phyloP scores from a whole-genome alignment of 495 filamentous ascomycete species.

The Darksidea phi region DNA sequence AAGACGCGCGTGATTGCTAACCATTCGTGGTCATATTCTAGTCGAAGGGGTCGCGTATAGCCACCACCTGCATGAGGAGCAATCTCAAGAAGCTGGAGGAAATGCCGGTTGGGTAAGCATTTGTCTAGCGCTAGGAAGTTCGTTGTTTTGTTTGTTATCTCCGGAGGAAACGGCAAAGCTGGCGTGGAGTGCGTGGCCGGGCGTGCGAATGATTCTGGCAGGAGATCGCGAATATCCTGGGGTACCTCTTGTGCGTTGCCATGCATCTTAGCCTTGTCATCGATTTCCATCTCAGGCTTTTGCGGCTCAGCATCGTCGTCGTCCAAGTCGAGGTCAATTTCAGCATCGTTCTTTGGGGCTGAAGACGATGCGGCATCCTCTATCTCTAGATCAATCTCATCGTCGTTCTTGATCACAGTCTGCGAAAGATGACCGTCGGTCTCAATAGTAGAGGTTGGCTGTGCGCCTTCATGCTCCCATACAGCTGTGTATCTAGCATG shows the following conservation, averaged over 20 bases:
- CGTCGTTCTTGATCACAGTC: conserved; percentile 27
- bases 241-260: conserved; percentile 45
- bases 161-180: conserved; percentile 40
- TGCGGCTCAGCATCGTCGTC: conserved; percentile 30
- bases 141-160: conserved; percentile 71
- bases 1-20: conserved; percentile 86
- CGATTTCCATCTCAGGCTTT: conserved; percentile 31
- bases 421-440: neutral
- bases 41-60: conserved; percentile 42
- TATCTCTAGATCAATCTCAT: conserved; percentile 40
- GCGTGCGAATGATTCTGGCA: conserved; percentile 63
- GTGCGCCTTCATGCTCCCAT: conserved; percentile 56
- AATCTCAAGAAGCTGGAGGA: conserved; percentile 72
- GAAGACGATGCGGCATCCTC: neutral
- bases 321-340: conserved; percentile 46
- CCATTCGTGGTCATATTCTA: conserved; percentile 92
- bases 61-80: conserved; percentile 36
- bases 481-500: conserved; percentile 81
- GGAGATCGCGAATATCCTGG: conserved; percentile 61
- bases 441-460: neutral
- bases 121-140: conserved; percentile 90
- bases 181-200: conserved; percentile 34
- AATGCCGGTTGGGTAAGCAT: conserved; percentile 71
- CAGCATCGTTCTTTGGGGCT: conserved; percentile 37
- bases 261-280: conserved; percentile 20